These are phyloP conservation scores for Orbilia ellipsospora DNA, from an alignment of 2,329 filamentous ascomycete species.

Conservation along the genomic window DNA sequence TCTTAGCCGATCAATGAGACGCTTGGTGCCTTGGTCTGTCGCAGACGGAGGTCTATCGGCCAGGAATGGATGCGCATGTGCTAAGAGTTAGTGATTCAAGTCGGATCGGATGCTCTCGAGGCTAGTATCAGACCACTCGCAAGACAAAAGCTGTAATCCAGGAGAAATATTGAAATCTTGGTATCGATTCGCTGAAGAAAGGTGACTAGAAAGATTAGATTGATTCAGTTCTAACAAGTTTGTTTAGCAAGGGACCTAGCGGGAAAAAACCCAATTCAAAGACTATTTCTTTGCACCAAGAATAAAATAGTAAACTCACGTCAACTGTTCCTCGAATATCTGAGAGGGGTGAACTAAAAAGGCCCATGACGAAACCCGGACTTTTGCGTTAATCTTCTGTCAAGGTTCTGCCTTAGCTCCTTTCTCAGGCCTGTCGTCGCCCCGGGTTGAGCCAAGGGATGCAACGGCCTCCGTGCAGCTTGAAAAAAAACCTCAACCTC, in stretches of 20 bases:
- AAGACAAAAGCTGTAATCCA: not conserved
- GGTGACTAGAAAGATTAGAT: not conserved
- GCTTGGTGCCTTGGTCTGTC: not conserved
- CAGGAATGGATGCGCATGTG: conserved; percentile 24
- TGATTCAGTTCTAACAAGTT: not conserved
- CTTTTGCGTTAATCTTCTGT: not conserved
- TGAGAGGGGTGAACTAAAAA: conserved; percentile 2
- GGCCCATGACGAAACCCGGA: conserved; percentile 4
- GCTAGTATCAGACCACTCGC: conserved; percentile 2
- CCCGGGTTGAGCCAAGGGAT: conserved; percentile 14
- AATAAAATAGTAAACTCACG: too few species aligned
- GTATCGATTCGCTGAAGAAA: too few species aligned
- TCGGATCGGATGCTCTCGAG: too few species aligned
- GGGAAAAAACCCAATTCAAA: too few species aligned
- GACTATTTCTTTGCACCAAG: too few species aligned
- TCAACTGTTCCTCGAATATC: not conserved
- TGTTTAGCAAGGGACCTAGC: not conserved
- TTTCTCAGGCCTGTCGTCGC: not conserved
- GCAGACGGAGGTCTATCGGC: conserved; percentile 1
- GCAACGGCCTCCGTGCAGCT: conserved; percentile 38
- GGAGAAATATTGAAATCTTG: not conserved
- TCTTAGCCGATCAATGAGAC: not conserved
- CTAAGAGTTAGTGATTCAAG: not conserved
- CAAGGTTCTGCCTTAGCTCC: conserved; percentile 8
- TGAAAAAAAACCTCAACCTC: conserved; percentile 6